A percentile compares a stretch with the other conserved stretches of the same genome.
Conservation (phyloP, 2,329 filamentous ascomycete species). For the Cytospora piceae region DNA sequence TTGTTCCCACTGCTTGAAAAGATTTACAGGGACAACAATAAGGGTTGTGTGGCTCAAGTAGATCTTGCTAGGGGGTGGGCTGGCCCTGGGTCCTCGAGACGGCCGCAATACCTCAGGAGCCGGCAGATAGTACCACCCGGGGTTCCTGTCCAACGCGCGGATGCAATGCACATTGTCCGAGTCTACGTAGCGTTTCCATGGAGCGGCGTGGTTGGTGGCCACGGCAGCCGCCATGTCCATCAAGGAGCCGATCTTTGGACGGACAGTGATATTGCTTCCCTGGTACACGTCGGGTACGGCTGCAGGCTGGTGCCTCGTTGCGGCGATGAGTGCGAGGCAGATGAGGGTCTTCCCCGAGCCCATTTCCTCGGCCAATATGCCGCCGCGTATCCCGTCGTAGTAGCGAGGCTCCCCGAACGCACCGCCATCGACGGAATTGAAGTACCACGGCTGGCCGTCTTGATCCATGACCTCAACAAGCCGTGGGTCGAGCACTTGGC, state of each 20-base stretch:
- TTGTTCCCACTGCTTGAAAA: slow-evolving; percentile 80
- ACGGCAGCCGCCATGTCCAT: slow-evolving; percentile 76
- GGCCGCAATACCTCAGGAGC: slow-evolving; percentile 45
- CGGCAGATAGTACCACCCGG: slow-evolving; percentile 62
- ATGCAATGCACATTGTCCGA: slow-evolving; percentile 55
- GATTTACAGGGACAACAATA: slow-evolving; percentile 80
- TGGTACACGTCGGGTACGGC: slow-evolving; percentile 66
- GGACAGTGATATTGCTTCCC: slow-evolving; percentile 43
- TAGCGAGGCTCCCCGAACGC: slow-evolving; percentile 68
- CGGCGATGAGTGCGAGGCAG: slow-evolving; percentile 75
- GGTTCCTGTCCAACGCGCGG: slow-evolving; percentile 59
- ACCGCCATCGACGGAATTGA: slow-evolving; percentile 65
- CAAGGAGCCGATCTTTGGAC: slow-evolving; percentile 61
- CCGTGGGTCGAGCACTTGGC: slow-evolving; percentile 72
- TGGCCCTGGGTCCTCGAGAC: slow-evolving; percentile 41
- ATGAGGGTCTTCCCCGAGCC: slow-evolving; percentile 87
- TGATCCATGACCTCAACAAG: slow-evolving; percentile 65
- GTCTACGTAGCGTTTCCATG: slow-evolving; percentile 71
- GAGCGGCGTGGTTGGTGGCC: slow-evolving; percentile 66
- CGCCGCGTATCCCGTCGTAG: slow-evolving; percentile 76
- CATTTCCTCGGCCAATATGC: slow-evolving; percentile 82
- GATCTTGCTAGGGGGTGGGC: slow-evolving; percentile 52
- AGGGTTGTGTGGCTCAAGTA: slow-evolving; percentile 72
- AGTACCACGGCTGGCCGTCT: slow-evolving; percentile 67
- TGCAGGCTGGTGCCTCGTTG: slow-evolving; percentile 72